Percentiles rank a stretch among this genome's conserved stretches.
phyloP scores from a whole-genome alignment of 2,329 filamentous ascomycete genomes.

The Seiridium unicorne region DNA sequence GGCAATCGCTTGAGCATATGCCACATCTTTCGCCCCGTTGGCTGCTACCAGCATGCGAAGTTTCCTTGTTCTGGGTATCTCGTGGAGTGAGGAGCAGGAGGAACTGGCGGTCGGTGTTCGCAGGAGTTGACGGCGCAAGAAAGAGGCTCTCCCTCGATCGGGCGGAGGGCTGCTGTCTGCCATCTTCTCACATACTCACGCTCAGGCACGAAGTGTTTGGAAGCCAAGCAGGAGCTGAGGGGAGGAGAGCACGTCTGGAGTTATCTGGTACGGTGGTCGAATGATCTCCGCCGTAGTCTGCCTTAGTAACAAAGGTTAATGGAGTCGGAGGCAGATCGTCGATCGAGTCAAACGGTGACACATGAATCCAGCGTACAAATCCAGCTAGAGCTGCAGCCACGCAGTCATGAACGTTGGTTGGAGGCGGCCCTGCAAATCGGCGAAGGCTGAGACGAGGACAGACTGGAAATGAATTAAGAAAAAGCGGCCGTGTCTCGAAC shows the following conservation, averaged over 20 bases:
- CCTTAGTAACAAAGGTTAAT: not conserved
- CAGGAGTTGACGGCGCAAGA: constrained; percentile 9
- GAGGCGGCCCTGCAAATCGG: not conserved
- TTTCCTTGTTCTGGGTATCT: constrained; percentile 41
- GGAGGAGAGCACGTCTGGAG: not conserved
- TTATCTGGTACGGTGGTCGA: not conserved
- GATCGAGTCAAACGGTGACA: not conserved
- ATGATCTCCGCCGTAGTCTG: not conserved
- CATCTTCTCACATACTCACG: constrained; percentile 3
- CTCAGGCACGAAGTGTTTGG: not conserved
- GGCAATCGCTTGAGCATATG: constrained; percentile 64
- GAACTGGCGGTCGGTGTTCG: constrained; percentile 19
- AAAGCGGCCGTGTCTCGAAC: not conserved
- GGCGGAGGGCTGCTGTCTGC: constrained; percentile 7
- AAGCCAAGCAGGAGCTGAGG: not conserved
- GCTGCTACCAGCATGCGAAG: constrained; percentile 64
- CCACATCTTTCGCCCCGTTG: constrained; percentile 63
- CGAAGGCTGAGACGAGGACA: not conserved
- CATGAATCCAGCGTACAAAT: not conserved
- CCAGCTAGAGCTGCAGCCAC: not conserved
- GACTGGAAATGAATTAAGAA: not conserved
- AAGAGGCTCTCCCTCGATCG: constrained; percentile 6
- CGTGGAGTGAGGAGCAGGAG: constrained; percentile 32
- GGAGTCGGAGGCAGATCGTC: not conserved
- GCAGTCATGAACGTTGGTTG: not conserved